These are phyloP conservation scores for Wallacemonas rigidus DNA, from an alignment of 208 protist genomes.

Conservation along the genomic window DNA sequence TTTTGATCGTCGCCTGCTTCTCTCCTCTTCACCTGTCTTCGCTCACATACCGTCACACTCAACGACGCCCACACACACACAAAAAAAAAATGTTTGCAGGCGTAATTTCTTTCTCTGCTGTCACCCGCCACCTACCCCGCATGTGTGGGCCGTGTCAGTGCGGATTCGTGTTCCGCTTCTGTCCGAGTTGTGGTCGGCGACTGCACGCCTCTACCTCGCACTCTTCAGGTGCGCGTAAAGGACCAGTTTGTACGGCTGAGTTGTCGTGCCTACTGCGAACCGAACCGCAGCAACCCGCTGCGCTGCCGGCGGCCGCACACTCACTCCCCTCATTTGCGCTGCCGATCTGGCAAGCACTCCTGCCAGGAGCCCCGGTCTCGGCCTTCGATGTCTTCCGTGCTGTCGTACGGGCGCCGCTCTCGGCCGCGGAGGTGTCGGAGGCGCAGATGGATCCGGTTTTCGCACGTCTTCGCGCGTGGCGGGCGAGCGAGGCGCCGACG, in stretches of 20 bases:
- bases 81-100: too few relatives aligned
- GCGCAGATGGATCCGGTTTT: slow-evolving; percentile 15
- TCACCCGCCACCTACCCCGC: background rate
- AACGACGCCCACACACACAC: too few relatives aligned
- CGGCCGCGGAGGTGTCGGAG: background rate
- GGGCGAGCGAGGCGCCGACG: background rate
- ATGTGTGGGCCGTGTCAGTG: slow-evolving; percentile 16
- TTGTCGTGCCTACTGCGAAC: too few relatives aligned
- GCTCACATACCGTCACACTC: too few relatives aligned
- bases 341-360: background rate
- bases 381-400: slow-evolving; percentile 23
- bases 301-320: background rate
- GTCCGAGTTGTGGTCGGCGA: slow-evolving; percentile 35
- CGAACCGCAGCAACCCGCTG: too few relatives aligned
- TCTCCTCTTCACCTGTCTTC: too few relatives aligned
- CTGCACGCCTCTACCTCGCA: background rate
- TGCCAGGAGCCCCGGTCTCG: slow-evolving; percentile 1
- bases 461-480: background rate
- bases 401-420: background rate
- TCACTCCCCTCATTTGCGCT: background rate
- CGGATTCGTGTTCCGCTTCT: slow-evolving; percentile 22
- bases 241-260: background rate
- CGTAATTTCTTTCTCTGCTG: too few relatives aligned
- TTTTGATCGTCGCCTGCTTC: too few relatives aligned
- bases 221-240: background rate